A percentile compares a stretch with the other conserved stretches of the same genome.
These are phyloP conservation scores for Talaromyces stipitatus DNA, from an alignment of 495 filamentous ascomycete species.

Conservation along the genomic window DNA sequence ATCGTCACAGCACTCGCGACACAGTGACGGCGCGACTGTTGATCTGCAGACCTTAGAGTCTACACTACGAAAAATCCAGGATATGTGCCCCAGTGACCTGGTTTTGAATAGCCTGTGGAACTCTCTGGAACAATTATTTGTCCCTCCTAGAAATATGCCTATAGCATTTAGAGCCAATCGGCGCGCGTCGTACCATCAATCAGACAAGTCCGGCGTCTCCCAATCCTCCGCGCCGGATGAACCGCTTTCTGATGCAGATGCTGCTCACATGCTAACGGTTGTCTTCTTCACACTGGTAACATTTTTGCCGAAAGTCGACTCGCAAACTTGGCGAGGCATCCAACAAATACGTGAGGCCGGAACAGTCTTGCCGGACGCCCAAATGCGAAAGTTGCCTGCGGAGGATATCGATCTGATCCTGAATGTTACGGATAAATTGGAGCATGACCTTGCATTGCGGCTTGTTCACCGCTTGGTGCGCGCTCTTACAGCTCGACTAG, in stretches of 20 bases:
- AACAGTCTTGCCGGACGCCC: slow-evolving; percentile 38
- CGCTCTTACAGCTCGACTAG: slow-evolving; percentile 43
- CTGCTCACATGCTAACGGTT: slow-evolving; percentile 48
- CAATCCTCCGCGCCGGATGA: slow-evolving; percentile 18
- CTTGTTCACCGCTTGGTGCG: slow-evolving; percentile 47
- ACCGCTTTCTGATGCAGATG: slow-evolving; percentile 44
- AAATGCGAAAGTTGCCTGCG: slow-evolving; percentile 27
- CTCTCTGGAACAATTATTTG: slow-evolving; percentile 59
- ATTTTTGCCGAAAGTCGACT: slow-evolving; percentile 36
- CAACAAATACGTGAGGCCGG: slow-evolving; percentile 46
- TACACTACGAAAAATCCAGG: slow-evolving; percentile 27
- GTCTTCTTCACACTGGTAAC: slow-evolving; percentile 50
- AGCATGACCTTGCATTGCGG: slow-evolving; percentile 53
- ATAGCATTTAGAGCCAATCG: slow-evolving; percentile 25
- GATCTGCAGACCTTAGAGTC: slow-evolving; percentile 24
- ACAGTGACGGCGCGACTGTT: slow-evolving; percentile 12
- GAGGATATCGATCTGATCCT: slow-evolving; percentile 22
- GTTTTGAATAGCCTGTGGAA: slow-evolving; percentile 74
- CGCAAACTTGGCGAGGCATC: slow-evolving; percentile 42
- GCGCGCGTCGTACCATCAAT: slow-evolving; percentile 28
- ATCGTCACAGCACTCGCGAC: slow-evolving; percentile 5
- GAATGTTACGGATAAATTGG: slow-evolving; percentile 44
- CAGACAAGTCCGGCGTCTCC: slow-evolving; percentile 18
- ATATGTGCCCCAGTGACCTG: slow-evolving; percentile 41
- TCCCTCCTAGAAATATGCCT: slow-evolving; percentile 50